Conservation (phyloP, 331 rosid genomes). For the Acacia concinna region DNA sequence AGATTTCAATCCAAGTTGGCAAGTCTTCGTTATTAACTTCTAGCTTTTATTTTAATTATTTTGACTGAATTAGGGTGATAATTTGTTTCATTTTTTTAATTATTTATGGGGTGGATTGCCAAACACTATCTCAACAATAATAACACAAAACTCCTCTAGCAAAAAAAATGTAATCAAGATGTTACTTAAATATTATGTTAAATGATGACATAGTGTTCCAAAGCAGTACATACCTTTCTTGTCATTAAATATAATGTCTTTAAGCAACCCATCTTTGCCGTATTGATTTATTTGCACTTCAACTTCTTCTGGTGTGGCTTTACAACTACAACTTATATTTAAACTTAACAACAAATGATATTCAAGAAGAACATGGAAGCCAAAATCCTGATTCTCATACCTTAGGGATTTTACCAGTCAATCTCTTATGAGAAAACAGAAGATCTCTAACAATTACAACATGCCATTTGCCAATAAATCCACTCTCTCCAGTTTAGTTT, state of each 20-base stretch:
- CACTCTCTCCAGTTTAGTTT: constrained; percentile 57
- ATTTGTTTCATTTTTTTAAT: too few species aligned
- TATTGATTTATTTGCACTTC: constrained; percentile 82
- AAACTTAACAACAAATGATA: constrained; percentile 10
- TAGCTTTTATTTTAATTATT: too few species aligned
- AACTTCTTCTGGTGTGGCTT: constrained; percentile 96
- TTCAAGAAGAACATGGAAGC: not conserved
- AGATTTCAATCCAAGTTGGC: too few species aligned
- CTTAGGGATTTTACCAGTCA: constrained; percentile 98
- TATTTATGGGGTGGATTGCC: too few species aligned
- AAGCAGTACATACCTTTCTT: constrained; percentile 67
- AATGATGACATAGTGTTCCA: not conserved
- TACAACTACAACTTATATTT: not conserved
- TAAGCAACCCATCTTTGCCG: constrained; percentile 76
- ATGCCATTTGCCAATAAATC: constrained; percentile 92
- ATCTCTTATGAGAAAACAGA: constrained; percentile 89
- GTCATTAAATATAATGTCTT: constrained; percentile 79
- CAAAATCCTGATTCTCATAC: constrained; percentile 38
- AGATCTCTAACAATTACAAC: constrained; percentile 80
- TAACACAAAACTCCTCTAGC: not conserved
- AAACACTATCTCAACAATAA: not conserved
- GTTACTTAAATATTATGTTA: constrained; percentile 5
- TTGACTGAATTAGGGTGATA: too few species aligned
- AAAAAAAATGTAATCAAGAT: not conserved
- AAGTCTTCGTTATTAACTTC: too few species aligned